A percentile compares a stretch with the other conserved stretches of the same genome.
Conservation (phyloP, 306 rosid genomes). For the Arachis stenosperma region DNA sequence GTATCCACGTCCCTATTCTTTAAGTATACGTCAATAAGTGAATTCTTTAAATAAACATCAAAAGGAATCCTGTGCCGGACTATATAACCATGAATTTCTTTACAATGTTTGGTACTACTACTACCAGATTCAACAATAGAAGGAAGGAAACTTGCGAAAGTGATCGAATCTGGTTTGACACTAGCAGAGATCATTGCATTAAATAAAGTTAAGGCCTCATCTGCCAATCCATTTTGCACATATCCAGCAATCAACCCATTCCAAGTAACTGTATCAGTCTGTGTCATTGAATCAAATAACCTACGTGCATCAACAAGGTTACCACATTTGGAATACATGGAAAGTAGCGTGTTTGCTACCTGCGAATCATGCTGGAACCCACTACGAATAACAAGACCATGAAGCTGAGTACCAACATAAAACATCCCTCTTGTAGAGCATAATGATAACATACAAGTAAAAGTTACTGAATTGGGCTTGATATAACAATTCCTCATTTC, state of each 20-base stretch:
- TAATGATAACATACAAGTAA: conserved; percentile 58
- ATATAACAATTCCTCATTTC: conserved; percentile 52
- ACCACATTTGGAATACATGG: conserved; percentile 72
- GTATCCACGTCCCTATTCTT: conserved; percentile 63
- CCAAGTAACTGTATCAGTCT: conserved; percentile 69
- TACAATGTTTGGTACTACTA: conserved; percentile 50
- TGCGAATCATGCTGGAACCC: conserved; percentile 65
- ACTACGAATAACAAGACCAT: conserved; percentile 57
- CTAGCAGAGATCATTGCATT: conserved; percentile 61
- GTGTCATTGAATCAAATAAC: conserved; percentile 56
- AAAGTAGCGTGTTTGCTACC: conserved; percentile 65
- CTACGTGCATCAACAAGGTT: conserved; percentile 51
- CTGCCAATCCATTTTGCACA: conserved; percentile 67
- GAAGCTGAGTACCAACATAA: conserved; percentile 70
- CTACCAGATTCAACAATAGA: conserved; percentile 51
- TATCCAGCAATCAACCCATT: conserved; percentile 75
- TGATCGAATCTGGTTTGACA: conserved; percentile 64
- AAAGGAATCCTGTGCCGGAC: conserved; percentile 57
- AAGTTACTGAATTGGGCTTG: conserved; percentile 63
- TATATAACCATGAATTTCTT: conserved; percentile 70
- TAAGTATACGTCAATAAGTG: conserved; percentile 64
- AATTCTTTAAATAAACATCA: conserved; percentile 71
- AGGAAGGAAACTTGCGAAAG: conserved; percentile 80
- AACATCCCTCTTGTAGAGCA: conserved; percentile 62
- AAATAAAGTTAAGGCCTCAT: conserved; percentile 56